Evolutionary conservation across 345 rosid species (phyloP).

Genomic region (Moricandia arvensis): DNA sequence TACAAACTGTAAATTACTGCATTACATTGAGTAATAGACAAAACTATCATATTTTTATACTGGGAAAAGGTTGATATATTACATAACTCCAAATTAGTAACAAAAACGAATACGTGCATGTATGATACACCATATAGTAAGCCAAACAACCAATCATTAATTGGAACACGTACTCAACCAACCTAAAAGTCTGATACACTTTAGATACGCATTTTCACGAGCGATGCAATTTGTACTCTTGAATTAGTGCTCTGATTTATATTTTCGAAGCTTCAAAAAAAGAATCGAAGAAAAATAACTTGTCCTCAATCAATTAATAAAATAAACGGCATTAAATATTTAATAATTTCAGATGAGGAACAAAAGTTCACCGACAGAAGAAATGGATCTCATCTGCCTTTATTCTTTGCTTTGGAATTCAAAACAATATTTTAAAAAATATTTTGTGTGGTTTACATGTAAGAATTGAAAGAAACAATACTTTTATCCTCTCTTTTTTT

Average conservation of each 20-base stretch:
- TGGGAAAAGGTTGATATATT: too few species aligned
- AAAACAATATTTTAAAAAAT: neutral
- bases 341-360: slow-evolving; percentile 7
- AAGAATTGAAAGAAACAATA: too few species aligned
- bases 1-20: neutral
- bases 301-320: neutral
- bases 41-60: too few species aligned
- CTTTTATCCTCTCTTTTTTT: too few species aligned
- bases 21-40: slow-evolving; percentile 1
- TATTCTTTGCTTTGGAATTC: slow-evolving; percentile 30
- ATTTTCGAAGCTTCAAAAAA: neutral
- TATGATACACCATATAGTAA: slow-evolving; percentile 10
- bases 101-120: slow-evolving; percentile 15
- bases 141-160: slow-evolving; percentile 1
- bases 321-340: neutral
- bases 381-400: slow-evolving; percentile 27
- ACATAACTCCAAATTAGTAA: too few species aligned
- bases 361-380: slow-evolving; percentile 34
- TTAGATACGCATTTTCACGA: neutral
- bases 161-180: neutral
- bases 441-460: too few species aligned
- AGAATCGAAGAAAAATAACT: neutral
- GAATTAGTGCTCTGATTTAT: neutral
- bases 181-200: neutral
- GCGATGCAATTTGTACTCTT: neutral